Evolutionary conservation across 495 filamentous ascomycete genomes (phyloP), one percentile per base, ranked within the genome.

Genomic region (Xylaria cubensis): DNA sequence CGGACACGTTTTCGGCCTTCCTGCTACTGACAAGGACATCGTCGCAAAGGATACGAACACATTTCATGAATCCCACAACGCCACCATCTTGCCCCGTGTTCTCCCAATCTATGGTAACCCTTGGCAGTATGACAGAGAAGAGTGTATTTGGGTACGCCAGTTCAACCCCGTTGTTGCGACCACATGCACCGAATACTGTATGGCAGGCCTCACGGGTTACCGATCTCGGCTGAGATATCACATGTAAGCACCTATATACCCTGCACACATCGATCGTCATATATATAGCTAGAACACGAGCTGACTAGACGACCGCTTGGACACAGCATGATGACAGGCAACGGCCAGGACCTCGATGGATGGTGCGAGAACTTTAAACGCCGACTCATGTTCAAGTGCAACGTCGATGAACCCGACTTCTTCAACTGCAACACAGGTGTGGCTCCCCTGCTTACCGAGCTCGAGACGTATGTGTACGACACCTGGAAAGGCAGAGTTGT

Each of bases 131-230:
- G 58, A 61, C 58, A 70, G 51, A 19, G 69, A 67, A 7, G 73
- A 76, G 63, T 76, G 70, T 42, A 72, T 61, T 73, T n/a, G 74
- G 74, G 42, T 76, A 70, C 42, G 69, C 64, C 55, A 73, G 72
- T 48, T 73, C 69, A 65, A 67, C 74, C 74, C 50, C 62, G 72
- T 17, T 24, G 72, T 15, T 62, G 74, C 39, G 72, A 72, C 32
- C 66, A 76, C 32, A 51, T 76, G 74, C 74, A 44, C 71, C 64
- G 56, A 41, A 7, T 46, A 46, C 41, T 65, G 39, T 41, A 29
- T 65, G 36, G 17, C 41, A 15, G 10, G 15, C 9, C 39, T 13
- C 12, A 1, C 17, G 2, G 32, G 32, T 0, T 9, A 39, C 58
- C 8, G n/a, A 21, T 17, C 58, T 61, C 58, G 58, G 24, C 34